Base-by-base conservation (phyloP, 2,329 filamentous ascomycete genomes). In the Ophiostoma sp. region DNA sequence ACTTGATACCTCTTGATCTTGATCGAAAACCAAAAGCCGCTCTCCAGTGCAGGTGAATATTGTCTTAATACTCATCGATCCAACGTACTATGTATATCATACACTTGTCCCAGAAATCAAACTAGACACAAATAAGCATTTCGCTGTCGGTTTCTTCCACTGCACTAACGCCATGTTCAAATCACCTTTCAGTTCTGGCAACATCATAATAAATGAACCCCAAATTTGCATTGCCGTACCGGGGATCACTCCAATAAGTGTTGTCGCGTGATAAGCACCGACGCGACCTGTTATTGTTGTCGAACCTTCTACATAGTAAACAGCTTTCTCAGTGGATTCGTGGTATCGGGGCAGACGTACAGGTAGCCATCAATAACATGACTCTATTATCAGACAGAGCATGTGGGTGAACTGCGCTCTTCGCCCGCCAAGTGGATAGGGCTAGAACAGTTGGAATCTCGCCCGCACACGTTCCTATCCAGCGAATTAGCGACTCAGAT, bases 361-460 rank as follows among this genome's bases (percentile, higher is more conserved):
- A 33, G 35, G 52, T 27, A 62, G n/a, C 57, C 57, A 62, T 62
- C 52, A 57, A 13, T n/a, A 57, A 31, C 52, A 54, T 57, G 52
- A 13, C n/a, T 57, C n/a, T 54, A 20, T 54, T 15, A 6, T n/a
- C 31, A 20, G 27, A 62, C 27, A 10, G 4, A 39, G 15, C 5
- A 39, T 64, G 60, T 64, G 60, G 60, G 60, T 64, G 60, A 64
- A 35, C 20, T 36, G 7, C 7, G 7, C 20, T 20, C 60, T 64
- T 64, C 60, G 6, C 33, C 60, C 60, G 60, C 60, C 60, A 39
- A 39, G 60, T 64, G 60, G 60, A 36, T 64, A 64, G 27, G 27
- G 31, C 13, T 64, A 64, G 60, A 64, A 64, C 60, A 33, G 17
- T 64, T 35, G 60, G 60, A 39, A 65, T 65, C 35, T 39, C 62